These are phyloP conservation scores for Skeletonema menzelii DNA, from an alignment of 108 stramenopile genomes.

Conservation along the genomic window DNA sequence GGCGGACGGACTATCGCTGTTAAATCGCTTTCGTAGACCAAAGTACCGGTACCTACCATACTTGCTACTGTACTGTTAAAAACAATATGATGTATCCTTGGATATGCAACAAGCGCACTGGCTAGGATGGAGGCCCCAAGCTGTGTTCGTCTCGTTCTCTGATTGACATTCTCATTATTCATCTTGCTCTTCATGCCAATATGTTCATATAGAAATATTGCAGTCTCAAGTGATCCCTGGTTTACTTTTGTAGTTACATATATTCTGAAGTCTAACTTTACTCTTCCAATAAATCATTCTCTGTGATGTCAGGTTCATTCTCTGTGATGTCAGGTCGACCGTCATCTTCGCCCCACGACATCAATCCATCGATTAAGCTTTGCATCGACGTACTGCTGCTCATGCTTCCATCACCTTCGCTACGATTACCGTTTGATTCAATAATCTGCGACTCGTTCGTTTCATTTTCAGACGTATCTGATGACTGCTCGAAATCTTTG, in stretches of 20 bases:
- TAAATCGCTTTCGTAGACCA: background rate
- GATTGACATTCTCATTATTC: too few relatives aligned
- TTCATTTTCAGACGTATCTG: background rate
- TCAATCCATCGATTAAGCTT: constrained; percentile 87
- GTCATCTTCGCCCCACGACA: constrained; percentile 81
- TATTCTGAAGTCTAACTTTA: too few relatives aligned
- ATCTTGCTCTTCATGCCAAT: too few relatives aligned
- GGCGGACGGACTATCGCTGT: background rate
- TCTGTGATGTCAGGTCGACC: background rate
- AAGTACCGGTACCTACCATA: too few relatives aligned
- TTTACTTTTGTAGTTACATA: too few relatives aligned
- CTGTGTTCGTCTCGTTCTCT: too few relatives aligned
- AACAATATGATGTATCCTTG: too few relatives aligned
- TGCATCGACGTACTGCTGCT: constrained; percentile 62
- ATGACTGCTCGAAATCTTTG: background rate
- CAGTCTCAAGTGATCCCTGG: too few relatives aligned
- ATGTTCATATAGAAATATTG: too few relatives aligned
- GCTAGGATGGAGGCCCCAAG: too few relatives aligned
- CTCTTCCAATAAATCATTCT: background rate
- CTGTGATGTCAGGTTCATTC: background rate
- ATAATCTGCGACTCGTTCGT: background rate
- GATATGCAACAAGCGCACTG: too few relatives aligned
- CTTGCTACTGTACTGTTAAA: too few relatives aligned
- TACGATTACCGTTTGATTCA: background rate
- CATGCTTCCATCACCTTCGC: constrained; percentile 54